Conservation (phyloP, 1,284 basidiomycete species). For the Apiotrichum sp. region DNA sequence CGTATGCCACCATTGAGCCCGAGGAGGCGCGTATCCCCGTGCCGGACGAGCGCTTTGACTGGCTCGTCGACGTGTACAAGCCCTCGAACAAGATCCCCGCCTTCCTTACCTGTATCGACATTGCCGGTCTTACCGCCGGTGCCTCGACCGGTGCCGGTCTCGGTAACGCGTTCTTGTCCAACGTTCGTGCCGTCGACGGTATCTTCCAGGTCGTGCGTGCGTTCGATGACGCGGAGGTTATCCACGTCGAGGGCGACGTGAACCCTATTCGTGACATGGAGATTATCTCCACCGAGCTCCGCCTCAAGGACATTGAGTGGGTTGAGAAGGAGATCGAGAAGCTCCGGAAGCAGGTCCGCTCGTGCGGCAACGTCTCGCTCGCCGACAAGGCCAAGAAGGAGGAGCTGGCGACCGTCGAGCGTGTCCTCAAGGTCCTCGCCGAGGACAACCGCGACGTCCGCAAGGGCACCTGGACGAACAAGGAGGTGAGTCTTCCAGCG, state of each 20-base stretch:
- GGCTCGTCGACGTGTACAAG: constrained; percentile 88
- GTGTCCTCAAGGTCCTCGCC: constrained; percentile 70
- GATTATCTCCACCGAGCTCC: constrained; percentile 88
- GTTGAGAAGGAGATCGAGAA: constrained; percentile 83
- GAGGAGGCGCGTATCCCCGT: constrained; percentile 89
- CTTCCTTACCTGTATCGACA: constrained; percentile 96
- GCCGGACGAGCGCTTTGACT: constrained; percentile 91
- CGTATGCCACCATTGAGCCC: constrained; percentile 92
- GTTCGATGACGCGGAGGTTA: constrained; percentile 98
- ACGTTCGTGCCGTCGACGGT: constrained; percentile 96
- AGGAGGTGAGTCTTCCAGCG: constrained; percentile 67
- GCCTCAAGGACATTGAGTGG: constrained; percentile 99
- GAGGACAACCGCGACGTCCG: constrained; percentile 87
- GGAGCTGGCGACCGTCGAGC: constrained; percentile 84
- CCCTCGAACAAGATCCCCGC: constrained; percentile 83
- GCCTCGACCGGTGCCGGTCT: constrained; percentile 97
- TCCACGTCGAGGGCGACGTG: constrained; percentile 98
- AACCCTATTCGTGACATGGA: constrained; percentile 96
- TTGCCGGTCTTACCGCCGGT: constrained; percentile 93
- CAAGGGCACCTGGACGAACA: constrained; percentile 91
- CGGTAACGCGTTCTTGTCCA: constrained; percentile 95
- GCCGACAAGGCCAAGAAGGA: constrained; percentile 96
- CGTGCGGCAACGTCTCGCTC: constrained; percentile 68
- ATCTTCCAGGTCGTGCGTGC: constrained; percentile 99
- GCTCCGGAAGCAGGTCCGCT: constrained; percentile 58